Evolutionary conservation across 345 rosid species (phyloP).

Genomic region (Murraya koenigii): DNA sequence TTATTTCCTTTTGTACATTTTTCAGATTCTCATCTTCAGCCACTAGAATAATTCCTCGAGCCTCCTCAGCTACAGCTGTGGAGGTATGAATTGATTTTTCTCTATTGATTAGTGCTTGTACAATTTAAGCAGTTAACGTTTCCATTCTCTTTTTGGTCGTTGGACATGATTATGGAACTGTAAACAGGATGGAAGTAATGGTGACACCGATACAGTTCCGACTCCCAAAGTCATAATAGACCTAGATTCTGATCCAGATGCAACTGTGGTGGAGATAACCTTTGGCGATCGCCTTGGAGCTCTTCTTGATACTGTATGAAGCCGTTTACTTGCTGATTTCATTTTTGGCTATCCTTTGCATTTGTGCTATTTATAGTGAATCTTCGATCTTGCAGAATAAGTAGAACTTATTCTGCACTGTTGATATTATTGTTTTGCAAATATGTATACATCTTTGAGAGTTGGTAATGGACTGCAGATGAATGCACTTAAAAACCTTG

Average conservation of each 20-base stretch:
- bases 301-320: conserved; percentile 78
- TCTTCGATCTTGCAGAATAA: neutral
- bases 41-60: conserved; percentile 36
- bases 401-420: neutral
- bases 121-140: neutral
- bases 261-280: conserved; percentile 80
- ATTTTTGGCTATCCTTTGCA: neutral
- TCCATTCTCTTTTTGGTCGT: conserved; percentile 8
- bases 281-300: conserved; percentile 99
- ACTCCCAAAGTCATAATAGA: conserved; percentile 93
- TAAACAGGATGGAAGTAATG: conserved; percentile 56
- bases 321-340: neutral
- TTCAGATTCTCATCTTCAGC: conserved; percentile 50
- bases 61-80: conserved; percentile 64
- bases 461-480: conserved; percentile 49
- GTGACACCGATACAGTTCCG: conserved; percentile 64
- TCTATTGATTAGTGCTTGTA: neutral
- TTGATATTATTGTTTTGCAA: neutral
- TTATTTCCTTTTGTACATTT: conserved; percentile 14
- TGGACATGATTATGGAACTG: conserved; percentile 23
- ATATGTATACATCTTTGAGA: neutral
- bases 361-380: neutral
- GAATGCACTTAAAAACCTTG: conserved; percentile 89
- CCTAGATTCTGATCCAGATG: conserved; percentile 89
- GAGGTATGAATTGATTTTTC: conserved; percentile 50